These are phyloP conservation scores for Corchorus capsularis DNA, from an alignment of 345 rosid species.

Conservation along the genomic window DNA sequence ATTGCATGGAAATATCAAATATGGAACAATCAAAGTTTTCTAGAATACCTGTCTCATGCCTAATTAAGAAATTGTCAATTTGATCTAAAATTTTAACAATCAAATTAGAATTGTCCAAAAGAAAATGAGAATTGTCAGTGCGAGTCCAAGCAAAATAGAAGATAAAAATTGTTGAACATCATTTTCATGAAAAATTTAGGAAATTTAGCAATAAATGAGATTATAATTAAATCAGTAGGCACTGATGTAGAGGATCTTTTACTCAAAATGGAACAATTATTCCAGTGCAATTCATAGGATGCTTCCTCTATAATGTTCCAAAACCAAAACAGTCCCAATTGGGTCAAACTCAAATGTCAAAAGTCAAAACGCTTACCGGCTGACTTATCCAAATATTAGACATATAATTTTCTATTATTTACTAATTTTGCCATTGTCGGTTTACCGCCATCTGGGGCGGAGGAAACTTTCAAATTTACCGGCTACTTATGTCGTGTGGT, in stretches of 20 bases:
- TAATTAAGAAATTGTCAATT: too few relatives aligned
- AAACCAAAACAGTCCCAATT: background rate
- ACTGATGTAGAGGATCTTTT: background rate
- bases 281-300: conserved; percentile 7
- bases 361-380: background rate
- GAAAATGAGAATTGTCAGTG: background rate
- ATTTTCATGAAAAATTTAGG: too few relatives aligned
- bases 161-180: background rate
- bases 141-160: background rate
- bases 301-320: conserved; percentile 11
- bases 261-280: background rate
- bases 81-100: too few relatives aligned
- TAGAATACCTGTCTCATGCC: too few relatives aligned
- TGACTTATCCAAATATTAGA: background rate
- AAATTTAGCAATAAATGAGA: background rate
- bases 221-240: background rate
- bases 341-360: conserved; percentile 2
- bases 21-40: too few relatives aligned
- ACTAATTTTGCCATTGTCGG: background rate
- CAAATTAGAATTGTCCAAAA: background rate
- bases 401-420: background rate
- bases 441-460: background rate
- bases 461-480: background rate
- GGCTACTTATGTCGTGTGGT: background rate
- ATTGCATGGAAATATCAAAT: too few relatives aligned